A percentile compares a stretch with the other conserved stretches of the same genome.
Conservation (phyloP, 768 basidiomycete species). For the Leccinum ochraceum region DNA sequence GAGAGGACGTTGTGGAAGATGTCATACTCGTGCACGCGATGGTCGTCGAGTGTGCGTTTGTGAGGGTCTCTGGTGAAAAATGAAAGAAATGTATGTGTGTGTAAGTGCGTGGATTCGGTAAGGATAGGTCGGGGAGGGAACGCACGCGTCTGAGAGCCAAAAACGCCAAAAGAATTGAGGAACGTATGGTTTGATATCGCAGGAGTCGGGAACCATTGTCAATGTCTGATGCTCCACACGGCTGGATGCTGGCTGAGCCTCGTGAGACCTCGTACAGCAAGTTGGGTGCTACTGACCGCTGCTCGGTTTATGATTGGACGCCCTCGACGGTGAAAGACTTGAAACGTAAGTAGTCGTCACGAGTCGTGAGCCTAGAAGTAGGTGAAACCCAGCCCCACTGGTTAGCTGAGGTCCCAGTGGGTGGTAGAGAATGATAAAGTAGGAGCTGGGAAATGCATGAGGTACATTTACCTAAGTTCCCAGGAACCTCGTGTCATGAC, state of each 20-base stretch:
- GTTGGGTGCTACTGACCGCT: not conserved
- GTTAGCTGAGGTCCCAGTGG: not conserved
- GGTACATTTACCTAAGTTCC: not conserved
- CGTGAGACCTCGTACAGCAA: slow-evolving; percentile 2
- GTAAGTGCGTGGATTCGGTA: no score
- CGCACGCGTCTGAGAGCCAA: slow-evolving; percentile 48
- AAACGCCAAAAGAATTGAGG: slow-evolving; percentile 51
- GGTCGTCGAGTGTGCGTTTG: slow-evolving; percentile 35
- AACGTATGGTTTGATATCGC: slow-evolving; percentile 39
- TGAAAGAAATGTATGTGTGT: not conserved
- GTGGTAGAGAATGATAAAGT: not conserved
- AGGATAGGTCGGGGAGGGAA: not conserved
- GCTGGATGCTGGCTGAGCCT: not conserved
- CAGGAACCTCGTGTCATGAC: not conserved
- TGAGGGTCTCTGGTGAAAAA: slow-evolving; percentile 23
- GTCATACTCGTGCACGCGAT: slow-evolving; percentile 52
- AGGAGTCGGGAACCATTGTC: not conserved
- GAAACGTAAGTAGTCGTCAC: not conserved
- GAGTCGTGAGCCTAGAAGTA: not conserved
- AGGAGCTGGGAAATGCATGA: not conserved
- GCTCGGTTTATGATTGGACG: not conserved
- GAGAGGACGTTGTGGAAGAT: slow-evolving; percentile 51
- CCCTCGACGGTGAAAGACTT: not conserved
- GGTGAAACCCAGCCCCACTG: not conserved
- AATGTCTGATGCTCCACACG: not conserved